These are phyloP conservation scores for Komagataella mondaviorum DNA, from an alignment of 805 yeast genomes.

Conservation along the genomic window DNA sequence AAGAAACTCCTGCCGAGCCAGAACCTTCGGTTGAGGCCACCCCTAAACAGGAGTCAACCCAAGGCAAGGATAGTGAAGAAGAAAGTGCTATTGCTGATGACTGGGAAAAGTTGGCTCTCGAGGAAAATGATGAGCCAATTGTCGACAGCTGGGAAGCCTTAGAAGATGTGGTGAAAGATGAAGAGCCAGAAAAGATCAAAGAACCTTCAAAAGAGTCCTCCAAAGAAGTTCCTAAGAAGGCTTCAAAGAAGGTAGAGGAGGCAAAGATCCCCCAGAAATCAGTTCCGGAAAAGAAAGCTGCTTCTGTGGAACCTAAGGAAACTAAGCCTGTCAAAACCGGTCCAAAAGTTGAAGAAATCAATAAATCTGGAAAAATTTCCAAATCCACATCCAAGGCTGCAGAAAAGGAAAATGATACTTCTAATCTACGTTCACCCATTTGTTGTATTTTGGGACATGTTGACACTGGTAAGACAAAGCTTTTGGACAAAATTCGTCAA, in stretches of 20 bases:
- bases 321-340: slow-evolving; percentile 7
- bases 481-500: slow-evolving; percentile 93
- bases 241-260: slow-evolving; percentile 14
- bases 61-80: slow-evolving; percentile 15
- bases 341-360: slow-evolving; percentile 20
- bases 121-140: slow-evolving; percentile 38
- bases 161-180: slow-evolving; percentile 17
- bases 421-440: slow-evolving; percentile 90
- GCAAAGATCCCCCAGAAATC: slow-evolving; percentile 19
- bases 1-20: slow-evolving; percentile 17
- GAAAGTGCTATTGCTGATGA: slow-evolving; percentile 63
- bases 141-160: slow-evolving; percentile 41
- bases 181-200: slow-evolving; percentile 16
- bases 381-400: slow-evolving; percentile 21
- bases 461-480: slow-evolving; percentile 98
- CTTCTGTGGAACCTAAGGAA: slow-evolving; percentile 9
- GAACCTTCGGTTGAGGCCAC: slow-evolving; percentile 15
- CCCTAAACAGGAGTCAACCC: slow-evolving; percentile 7
- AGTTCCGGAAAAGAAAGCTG: slow-evolving; percentile 13
- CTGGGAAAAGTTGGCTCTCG: slow-evolving; percentile 68
- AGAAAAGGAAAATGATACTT: slow-evolving; percentile 21
- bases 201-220: slow-evolving; percentile 12
- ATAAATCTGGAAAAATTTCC: slow-evolving; percentile 7
- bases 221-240: slow-evolving; percentile 7
- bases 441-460: slow-evolving; percentile 99